Evolutionary conservation across 768 basidiomycete genomes (phyloP).

Genomic region (Xerocomellus amylosporus): DNA sequence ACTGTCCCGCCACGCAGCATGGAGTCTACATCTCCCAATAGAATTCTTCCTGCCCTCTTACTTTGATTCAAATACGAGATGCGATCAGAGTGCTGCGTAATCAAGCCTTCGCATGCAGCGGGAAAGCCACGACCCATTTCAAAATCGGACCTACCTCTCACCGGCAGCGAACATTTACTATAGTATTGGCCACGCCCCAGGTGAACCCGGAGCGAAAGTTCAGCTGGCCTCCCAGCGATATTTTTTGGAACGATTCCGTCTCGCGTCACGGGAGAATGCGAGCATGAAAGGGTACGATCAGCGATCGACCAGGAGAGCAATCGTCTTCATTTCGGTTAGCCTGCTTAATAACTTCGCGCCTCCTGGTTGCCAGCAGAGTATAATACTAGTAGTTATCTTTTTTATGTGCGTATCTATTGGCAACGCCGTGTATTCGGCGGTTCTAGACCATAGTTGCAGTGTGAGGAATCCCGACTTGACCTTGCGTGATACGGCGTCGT

Average conservation of each 20-base stretch:
- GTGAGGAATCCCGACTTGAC: not conserved
- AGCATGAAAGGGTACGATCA: conserved; percentile 20
- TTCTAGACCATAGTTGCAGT: conserved; percentile 18
- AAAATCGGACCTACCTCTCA: conserved; percentile 3
- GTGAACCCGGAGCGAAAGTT: conserved; percentile 1
- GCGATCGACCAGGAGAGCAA: conserved; percentile 26
- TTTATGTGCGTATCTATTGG: not conserved
- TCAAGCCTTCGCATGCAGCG: not conserved
- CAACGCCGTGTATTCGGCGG: not conserved
- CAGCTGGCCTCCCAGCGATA: not conserved
- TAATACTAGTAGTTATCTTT: not conserved
- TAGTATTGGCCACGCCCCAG: not conserved
- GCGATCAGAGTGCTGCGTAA: conserved; percentile 2
- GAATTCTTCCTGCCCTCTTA: not conserved
- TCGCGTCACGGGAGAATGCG: not conserved
- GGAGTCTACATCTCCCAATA: not conserved
- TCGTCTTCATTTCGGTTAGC: conserved; percentile 29
- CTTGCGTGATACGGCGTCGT: not conserved
- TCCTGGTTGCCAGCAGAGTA: conserved; percentile 3
- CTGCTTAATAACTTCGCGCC: conserved; percentile 16
- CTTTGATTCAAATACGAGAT: not conserved
- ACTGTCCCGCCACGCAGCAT: not conserved
- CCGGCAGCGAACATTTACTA: not conserved
- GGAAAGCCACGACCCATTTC: not conserved
- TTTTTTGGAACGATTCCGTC: not conserved